phyloP scores from a whole-genome alignment of 2,329 filamentous ascomycete genomes.

The Penicillium decumbens region DNA sequence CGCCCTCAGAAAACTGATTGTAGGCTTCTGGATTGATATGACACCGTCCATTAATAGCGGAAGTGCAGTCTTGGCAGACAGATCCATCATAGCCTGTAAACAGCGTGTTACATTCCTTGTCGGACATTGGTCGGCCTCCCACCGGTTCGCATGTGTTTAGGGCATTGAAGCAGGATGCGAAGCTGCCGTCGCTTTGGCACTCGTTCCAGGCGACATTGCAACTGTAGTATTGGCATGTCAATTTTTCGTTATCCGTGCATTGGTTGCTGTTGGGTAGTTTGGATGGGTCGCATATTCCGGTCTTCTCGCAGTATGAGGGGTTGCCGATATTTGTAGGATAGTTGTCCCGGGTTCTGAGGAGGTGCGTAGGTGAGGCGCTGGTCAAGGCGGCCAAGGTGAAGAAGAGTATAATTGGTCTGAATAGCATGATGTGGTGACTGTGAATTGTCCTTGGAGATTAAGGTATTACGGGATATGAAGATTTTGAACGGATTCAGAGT shows the following conservation, averaged over 20 bases:
- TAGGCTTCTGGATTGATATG: not conserved
- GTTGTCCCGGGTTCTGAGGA: not conserved
- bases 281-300: not conserved
- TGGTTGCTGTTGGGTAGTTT: not conserved
- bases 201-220: not conserved
- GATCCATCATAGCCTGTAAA: not conserved
- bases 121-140: not conserved
- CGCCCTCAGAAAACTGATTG: not conserved
- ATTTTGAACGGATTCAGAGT: not conserved
- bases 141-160: not conserved
- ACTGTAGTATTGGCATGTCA: not conserved
- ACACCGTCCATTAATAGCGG: not conserved
- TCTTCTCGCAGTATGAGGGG: not conserved
- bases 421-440: not conserved
- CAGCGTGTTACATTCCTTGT: not conserved
- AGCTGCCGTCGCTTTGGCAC: not conserved
- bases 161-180: not conserved
- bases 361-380: not conserved
- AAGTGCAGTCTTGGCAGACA: not conserved
- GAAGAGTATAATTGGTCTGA: not conserved
- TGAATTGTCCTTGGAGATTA: not conserved
- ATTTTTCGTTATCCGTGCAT: not conserved
- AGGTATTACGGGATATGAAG: not conserved
- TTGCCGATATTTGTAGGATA: not conserved
- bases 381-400: not conserved